Evolutionary conservation across 1,139 yeast genomes (phyloP), one percentile per base, ranked within the genome.

Genomic region (Fermentozyma sake): DNA sequence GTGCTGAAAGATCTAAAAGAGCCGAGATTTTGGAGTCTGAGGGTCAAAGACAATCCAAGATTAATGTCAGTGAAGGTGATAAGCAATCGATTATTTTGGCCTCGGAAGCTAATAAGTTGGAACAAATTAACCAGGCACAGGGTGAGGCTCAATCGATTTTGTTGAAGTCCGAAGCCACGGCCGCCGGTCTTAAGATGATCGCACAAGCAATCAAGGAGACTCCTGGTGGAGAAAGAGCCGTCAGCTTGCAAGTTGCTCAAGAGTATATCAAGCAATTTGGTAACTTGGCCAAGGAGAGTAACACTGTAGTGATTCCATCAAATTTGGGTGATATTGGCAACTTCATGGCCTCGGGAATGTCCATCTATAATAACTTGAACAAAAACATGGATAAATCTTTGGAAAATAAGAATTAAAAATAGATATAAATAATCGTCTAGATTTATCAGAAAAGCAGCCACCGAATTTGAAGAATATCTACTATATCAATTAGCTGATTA

Each of bases 11-110:
- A 44, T 77, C 89, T 26, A 84, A 84, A 54, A 67, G 94, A 38
- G 95, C 95, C 3, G 91, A 83, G 52, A 85, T 84, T 40, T 68
- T 84, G 51, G 95, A 84, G 48, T 77, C 87, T 28, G 95, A 84
- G 58, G 95, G 95, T 57, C 76, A 73, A 33, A 72, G 89, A 49
- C 87, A 81, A 48, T 67, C 85, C 17, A 79, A 73, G 31, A 84
- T 84, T 49, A 85, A 84, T 52, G 76, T 79, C 35, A 89, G 93
- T 33, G 94, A 84, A 55, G 94, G 94, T 54, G 79, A 75, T 38
- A 81, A 80, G 53, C 75, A 72, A 34, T 68, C 85, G 1, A 69
- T 73, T 24, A 79, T 82, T 38, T 68, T 82, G 40, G 76, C 79
- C 10, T 79, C 87, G 7, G 91, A 81, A 50, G 91, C 86, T 33